Percentiles rank a stretch among this genome's conserved stretches.
phyloP scores from a whole-genome alignment of 2,329 filamentous ascomycete species.

The Pezicula neosporulosa region DNA sequence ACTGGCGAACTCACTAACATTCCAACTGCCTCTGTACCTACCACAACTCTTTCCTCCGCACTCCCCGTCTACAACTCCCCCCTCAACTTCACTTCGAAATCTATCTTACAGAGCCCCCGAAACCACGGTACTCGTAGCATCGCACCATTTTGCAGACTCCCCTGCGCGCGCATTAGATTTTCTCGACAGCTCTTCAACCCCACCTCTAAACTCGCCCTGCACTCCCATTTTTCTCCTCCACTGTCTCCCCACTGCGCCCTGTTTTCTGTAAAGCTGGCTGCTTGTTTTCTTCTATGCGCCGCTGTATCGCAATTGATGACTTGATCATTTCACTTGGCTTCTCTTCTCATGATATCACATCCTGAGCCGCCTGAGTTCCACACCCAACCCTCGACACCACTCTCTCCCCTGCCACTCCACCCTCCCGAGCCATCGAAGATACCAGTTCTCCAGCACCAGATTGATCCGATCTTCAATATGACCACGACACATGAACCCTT shows the following conservation, averaged over 20 bases:
- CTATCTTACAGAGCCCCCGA: too few relatives aligned
- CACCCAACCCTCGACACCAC: constrained; percentile 63
- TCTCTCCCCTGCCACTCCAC: constrained; percentile 68
- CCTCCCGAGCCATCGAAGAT: constrained; percentile 66
- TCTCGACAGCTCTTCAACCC: background rate
- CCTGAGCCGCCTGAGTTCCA: constrained; percentile 53
- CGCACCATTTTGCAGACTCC: background rate
- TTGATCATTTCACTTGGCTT: constrained; percentile 5
- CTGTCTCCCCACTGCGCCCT: background rate
- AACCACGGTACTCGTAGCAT: background rate
- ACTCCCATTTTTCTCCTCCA: background rate
- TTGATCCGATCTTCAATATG: constrained; percentile 69
- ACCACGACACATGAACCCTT: constrained; percentile 52
- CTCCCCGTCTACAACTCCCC: too few relatives aligned
- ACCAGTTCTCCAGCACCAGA: constrained; percentile 67
- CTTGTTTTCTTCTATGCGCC: background rate
- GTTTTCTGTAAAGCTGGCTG: background rate
- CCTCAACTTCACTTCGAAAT: too few relatives aligned
- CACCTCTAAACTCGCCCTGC: background rate
- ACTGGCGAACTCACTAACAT: too few relatives aligned
- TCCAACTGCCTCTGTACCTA: too few relatives aligned
- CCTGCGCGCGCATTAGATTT: background rate
- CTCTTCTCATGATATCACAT: constrained; percentile 14
- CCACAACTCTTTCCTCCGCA: too few relatives aligned
- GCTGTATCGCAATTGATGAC: constrained; percentile 2